A percentile compares a stretch with the other conserved stretches of the same genome.
phyloP scores from a whole-genome alignment of 768 basidiomycete genomes.

The Porpolomopsis calyptriformis region DNA sequence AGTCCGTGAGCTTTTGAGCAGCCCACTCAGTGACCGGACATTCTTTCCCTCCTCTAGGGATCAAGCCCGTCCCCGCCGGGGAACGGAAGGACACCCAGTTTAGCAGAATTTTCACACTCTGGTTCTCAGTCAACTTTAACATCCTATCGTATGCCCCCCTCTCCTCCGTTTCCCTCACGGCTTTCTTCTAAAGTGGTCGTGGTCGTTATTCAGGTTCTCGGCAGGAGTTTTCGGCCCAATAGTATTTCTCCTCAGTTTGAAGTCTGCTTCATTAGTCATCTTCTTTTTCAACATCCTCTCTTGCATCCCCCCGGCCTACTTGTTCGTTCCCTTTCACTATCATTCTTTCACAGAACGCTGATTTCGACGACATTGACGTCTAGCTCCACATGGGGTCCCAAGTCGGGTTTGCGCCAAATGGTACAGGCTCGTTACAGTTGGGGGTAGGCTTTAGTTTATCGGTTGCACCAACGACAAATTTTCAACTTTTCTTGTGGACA shows the following conservation, averaged over 20 bases:
- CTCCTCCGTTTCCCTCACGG: not conserved
- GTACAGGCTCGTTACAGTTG: conserved; percentile 41
- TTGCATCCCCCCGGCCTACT: conserved; percentile 46
- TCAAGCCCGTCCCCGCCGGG: conserved; percentile 39
- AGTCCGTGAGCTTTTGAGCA: not conserved
- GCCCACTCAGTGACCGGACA: too few species aligned
- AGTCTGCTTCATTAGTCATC: conserved; percentile 42
- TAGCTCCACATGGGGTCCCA: conserved; percentile 64
- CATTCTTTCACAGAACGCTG: not conserved
- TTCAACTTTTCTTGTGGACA: conserved; percentile 16
- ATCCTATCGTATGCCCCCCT: conserved; percentile 36
- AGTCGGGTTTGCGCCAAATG: conserved; percentile 74
- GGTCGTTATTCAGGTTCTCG: conserved; percentile 35
- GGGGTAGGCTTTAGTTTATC: conserved; percentile 16
- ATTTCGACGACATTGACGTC: conserved; percentile 1
- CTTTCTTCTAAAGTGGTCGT: too few species aligned
- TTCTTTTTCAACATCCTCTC: conserved; percentile 32
- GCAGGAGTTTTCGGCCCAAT: conserved; percentile 51
- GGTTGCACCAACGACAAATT: not conserved
- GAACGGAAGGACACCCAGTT: conserved; percentile 47
- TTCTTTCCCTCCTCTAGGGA: conserved; percentile 20
- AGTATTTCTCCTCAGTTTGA: conserved; percentile 43
- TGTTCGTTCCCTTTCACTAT: conserved; percentile 33
- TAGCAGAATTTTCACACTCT: conserved; percentile 59
- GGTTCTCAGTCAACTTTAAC: conserved; percentile 65